Percentiles rank a stretch among this genome's conserved stretches.
Evolutionary conservation across 805 yeast species (phyloP).

Genomic region (Saccharomycopsis oosterbeekiorum): DNA sequence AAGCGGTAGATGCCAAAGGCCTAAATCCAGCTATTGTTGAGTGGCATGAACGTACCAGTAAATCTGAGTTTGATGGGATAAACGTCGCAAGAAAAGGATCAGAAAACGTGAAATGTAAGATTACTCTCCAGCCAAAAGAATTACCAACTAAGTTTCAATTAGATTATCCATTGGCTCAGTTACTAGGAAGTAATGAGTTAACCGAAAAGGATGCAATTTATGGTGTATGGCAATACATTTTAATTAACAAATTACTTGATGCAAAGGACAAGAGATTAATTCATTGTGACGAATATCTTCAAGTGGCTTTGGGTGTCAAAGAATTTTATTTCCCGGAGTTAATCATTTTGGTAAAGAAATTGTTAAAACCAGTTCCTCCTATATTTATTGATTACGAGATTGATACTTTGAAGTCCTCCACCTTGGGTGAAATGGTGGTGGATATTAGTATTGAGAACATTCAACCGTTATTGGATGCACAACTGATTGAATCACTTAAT

Average conservation of each 20-base stretch:
- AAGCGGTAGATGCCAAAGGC: conserved; percentile 21
- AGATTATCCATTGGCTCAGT: conserved; percentile 53
- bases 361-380: conserved; percentile 71
- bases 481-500: conserved; percentile 25
- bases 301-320: conserved; percentile 36
- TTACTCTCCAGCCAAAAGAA: conserved; percentile 75
- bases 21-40: conserved; percentile 42
- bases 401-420: conserved; percentile 65
- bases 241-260: conserved; percentile 54
- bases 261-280: conserved; percentile 45
- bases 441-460: conserved; percentile 59
- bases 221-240: conserved; percentile 69
- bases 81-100: conserved; percentile 77
- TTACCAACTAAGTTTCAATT: conserved; percentile 58
- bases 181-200: conserved; percentile 68
- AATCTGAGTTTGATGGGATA: conserved; percentile 70
- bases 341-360: conserved; percentile 55
- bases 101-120: conserved; percentile 51
- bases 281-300: conserved; percentile 39
- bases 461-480: conserved; percentile 27
- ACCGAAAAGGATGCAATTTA: conserved; percentile 82
- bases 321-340: conserved; percentile 55
- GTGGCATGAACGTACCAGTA: conserved; percentile 61
- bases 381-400: conserved; percentile 66
- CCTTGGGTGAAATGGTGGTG: conserved; percentile 68